Percentiles rank a stretch among this genome's conserved stretches.
phyloP scores from a whole-genome alignment of 2,329 filamentous ascomycete species.

The Parascedosporium putredinis region DNA sequence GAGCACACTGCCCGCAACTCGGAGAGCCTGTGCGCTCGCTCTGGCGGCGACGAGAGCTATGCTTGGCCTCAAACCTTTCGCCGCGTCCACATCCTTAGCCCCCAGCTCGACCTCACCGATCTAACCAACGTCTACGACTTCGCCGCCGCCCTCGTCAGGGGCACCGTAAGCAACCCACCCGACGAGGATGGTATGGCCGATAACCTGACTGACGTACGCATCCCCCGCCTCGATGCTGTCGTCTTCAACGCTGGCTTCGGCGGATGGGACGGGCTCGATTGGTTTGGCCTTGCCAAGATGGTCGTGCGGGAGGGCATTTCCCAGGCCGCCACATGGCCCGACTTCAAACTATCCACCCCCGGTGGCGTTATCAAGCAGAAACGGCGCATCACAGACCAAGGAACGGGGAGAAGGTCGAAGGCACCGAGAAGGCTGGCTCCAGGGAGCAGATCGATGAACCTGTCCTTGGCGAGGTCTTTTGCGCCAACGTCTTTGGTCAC shows the following conservation, averaged over 20 bases:
- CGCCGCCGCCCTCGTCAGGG: slow-evolving; percentile 34
- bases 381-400: no score
- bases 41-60: slow-evolving; percentile 18
- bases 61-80: slow-evolving; percentile 29
- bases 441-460: slow-evolving; percentile 25
- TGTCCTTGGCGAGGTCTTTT: slow-evolving; percentile 70
- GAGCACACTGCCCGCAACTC: slow-evolving; percentile 31
- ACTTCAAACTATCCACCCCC: slow-evolving; percentile 56
- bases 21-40: slow-evolving; percentile 24
- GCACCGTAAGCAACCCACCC: slow-evolving; percentile 34
- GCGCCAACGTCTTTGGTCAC: slow-evolving; percentile 89
- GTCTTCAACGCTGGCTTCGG: slow-evolving; percentile 85
- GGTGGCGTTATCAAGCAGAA: slow-evolving; percentile 18
- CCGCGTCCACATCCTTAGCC: slow-evolving; percentile 47
- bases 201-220: slow-evolving; percentile 31
- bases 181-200: slow-evolving; percentile 22
- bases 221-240: slow-evolving; percentile 67
- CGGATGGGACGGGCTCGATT: slow-evolving; percentile 69
- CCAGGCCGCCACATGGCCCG: slow-evolving; percentile 64
- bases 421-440: neutral
- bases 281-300: slow-evolving; percentile 17
- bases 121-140: slow-evolving; percentile 38
- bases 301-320: slow-evolving; percentile 50
- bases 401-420: no score
- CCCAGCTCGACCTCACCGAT: slow-evolving; percentile 52